Evolutionary conservation across 345 rosid genomes (phyloP).

Genomic region (Conringia planisiliqua): DNA sequence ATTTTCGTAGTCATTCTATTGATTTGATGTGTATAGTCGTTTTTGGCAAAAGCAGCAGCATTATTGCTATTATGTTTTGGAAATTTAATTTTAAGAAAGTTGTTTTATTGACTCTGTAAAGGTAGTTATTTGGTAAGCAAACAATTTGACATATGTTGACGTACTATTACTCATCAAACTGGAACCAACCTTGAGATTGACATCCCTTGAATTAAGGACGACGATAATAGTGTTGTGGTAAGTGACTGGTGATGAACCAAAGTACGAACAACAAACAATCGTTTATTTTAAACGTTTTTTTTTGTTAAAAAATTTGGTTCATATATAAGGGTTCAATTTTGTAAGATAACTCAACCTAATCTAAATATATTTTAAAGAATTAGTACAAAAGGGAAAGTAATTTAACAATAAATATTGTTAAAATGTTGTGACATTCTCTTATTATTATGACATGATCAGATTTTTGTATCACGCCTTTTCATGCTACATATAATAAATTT

Average conservation of each 20-base stretch:
- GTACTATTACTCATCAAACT: background rate
- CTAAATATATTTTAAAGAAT: background rate
- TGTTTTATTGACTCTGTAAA: background rate
- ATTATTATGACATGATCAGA: background rate
- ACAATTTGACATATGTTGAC: conserved; percentile 1
- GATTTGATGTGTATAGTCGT: background rate
- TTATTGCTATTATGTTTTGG: background rate
- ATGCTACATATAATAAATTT: background rate
- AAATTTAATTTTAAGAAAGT: background rate
- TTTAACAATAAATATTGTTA: background rate
- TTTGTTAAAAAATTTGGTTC: background rate
- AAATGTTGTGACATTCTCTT: background rate
- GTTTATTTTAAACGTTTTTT: background rate
- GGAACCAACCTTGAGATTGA: conserved; percentile 1
- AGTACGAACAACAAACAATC: background rate
- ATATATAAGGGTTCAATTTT: background rate
- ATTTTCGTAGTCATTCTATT: background rate
- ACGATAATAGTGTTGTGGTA: background rate
- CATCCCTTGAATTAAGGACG: background rate
- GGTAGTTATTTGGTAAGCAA: conserved; percentile 19
- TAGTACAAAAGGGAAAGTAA: background rate
- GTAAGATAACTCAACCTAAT: background rate
- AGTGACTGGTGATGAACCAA: background rate
- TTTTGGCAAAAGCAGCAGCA: background rate
- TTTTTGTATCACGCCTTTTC: background rate